Evolutionary conservation across 2,329 filamentous ascomycete genomes (phyloP).

Genomic region (Exophiala sideris): DNA sequence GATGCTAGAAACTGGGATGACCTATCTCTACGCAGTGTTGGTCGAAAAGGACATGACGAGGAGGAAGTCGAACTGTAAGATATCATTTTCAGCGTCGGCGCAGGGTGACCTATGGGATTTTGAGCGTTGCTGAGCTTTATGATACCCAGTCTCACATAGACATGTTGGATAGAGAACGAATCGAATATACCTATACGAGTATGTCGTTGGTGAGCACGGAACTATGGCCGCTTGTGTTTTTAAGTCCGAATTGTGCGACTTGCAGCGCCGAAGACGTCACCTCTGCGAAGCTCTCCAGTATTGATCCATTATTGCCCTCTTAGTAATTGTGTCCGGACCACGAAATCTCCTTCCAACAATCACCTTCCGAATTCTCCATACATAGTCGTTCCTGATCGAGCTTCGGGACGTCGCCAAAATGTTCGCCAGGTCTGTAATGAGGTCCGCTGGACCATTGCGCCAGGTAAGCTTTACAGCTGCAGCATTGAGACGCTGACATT

Average conservation of each 20-base stretch:
- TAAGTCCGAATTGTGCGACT: not conserved
- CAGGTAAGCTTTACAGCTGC: conserved; percentile 50
- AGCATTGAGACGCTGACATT: not conserved
- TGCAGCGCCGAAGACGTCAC: not conserved
- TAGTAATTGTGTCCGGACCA: not conserved
- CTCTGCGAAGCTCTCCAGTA: not conserved
- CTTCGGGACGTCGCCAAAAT: conserved; percentile 45
- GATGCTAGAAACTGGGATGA: conserved; percentile 22
- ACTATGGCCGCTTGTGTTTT: no score
- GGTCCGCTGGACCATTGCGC: conserved; percentile 62
- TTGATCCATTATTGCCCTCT: conserved; percentile 12
- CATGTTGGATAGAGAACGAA: not conserved
- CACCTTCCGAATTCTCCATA: not conserved
- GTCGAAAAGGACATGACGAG: conserved; percentile 17
- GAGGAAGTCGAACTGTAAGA: conserved; percentile 21
- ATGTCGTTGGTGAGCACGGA: no score
- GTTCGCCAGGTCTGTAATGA: conserved; percentile 65
- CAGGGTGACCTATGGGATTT: not conserved
- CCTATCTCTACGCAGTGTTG: conserved; percentile 21
- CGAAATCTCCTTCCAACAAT: not conserved
- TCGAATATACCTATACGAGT: no score
- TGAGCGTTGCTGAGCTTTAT: not conserved
- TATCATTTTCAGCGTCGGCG: not conserved
- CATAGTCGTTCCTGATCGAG: conserved; percentile 1
- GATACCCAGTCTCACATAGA: not conserved